Percentiles rank a stretch among this genome's conserved stretches.
Conservation (phyloP, 2,329 filamentous ascomycete species). For the Fusarium denticulatum region DNA sequence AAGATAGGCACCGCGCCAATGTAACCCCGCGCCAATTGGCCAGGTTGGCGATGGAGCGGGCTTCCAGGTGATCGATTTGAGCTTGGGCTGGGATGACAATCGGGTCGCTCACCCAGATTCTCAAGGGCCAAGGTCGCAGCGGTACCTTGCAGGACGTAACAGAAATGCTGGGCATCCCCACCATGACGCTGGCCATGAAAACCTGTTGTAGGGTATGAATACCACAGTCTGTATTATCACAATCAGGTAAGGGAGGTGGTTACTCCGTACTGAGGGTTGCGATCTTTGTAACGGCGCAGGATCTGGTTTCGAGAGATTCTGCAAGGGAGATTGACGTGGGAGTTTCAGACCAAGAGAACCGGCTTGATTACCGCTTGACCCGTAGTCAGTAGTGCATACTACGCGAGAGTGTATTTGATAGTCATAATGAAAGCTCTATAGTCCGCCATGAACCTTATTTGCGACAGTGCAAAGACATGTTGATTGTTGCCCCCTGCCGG, state of each 20-base stretch:
- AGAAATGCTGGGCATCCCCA: constrained; percentile 14
- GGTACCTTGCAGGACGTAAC: constrained; percentile 31
- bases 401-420: background rate
- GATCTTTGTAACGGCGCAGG: background rate
- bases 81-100: constrained; percentile 1
- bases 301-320: constrained; percentile 21
- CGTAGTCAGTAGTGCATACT: constrained; percentile 14
- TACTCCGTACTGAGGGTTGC: background rate
- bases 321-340: constrained; percentile 20
- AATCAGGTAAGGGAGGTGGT: constrained; percentile 21
- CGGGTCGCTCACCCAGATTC: background rate
- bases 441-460: background rate
- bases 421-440: background rate
- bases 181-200: background rate
- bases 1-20: constrained; percentile 20
- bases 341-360: background rate
- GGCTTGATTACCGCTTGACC: constrained; percentile 13
- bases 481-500: background rate
- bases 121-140: constrained; percentile 16
- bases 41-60: constrained; percentile 3
- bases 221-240: background rate
- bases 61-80: constrained; percentile 1
- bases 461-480: background rate
- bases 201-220: constrained; percentile 9
- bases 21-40: constrained; percentile 12